phyloP scores from a whole-genome alignment of 257 asterid genomes.

The Nicotiana attenuata region DNA sequence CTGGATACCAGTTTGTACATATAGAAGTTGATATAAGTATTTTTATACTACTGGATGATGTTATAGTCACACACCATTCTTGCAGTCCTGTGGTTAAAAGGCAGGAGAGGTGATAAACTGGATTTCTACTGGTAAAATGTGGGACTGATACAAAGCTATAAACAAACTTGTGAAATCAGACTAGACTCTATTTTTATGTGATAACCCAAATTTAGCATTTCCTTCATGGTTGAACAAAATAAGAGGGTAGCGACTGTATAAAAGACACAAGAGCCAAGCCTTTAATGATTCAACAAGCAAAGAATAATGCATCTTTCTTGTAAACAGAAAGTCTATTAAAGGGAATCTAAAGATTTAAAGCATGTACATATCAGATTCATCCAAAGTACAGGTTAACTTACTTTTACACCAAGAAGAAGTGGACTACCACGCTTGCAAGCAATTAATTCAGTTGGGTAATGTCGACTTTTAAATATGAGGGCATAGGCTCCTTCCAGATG shows the following conservation, averaged over 20 bases:
- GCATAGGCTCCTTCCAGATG: constrained; percentile 99
- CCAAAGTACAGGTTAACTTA: constrained; percentile 31
- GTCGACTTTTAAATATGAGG: constrained; percentile 85
- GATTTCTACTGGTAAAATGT: constrained; percentile 4
- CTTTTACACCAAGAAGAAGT: constrained; percentile 94
- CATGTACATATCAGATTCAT: neutral
- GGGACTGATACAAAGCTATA: neutral
- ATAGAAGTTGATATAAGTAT: neutral
- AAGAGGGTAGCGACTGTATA: neutral
- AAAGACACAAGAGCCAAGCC: neutral
- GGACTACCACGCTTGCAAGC: constrained; percentile 99
- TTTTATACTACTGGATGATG: neutral
- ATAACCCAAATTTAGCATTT: neutral
- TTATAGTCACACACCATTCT: neutral
- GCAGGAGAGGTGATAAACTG: neutral
- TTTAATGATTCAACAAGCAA: neutral
- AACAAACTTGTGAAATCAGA: neutral
- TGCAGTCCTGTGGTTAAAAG: neutral
- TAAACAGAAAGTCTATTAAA: neutral
- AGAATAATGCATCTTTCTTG: neutral
- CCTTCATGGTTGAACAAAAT: neutral
- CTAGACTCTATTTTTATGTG: neutral
- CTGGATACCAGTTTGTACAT: neutral
- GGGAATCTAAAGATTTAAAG: neutral
- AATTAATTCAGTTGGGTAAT: constrained; percentile 90